Conservation (phyloP, 139 green algal genomes). For the Deuterostichococcus epilithicus region DNA sequence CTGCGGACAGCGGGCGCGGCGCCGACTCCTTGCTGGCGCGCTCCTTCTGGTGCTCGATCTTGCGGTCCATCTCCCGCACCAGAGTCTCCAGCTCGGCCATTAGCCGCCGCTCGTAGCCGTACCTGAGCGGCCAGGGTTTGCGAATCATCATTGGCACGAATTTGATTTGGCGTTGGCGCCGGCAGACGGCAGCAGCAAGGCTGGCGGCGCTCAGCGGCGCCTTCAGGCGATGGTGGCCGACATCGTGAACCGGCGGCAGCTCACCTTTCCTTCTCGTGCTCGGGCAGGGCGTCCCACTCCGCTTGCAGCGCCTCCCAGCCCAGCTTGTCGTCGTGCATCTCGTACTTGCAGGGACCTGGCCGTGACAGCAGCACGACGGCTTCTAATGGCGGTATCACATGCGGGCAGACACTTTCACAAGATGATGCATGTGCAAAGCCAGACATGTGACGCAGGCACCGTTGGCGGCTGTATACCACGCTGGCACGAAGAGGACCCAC, state of each 20-base stretch:
- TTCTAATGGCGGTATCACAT: not conserved
- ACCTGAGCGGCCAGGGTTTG: no score
- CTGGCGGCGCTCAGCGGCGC: no score
- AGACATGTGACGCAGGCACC: no score
- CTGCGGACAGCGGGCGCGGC: slow-evolving; percentile 38
- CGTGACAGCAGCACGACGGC: not conserved
- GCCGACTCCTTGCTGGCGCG: slow-evolving; percentile 64
- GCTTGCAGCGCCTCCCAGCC: slow-evolving; percentile 56
- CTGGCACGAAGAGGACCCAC: slow-evolving; percentile 35
- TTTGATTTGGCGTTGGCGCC: no score
- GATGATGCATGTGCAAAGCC: no score
- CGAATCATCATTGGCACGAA: no score
- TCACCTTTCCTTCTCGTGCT: slow-evolving; percentile 60
- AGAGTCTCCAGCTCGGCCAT: slow-evolving; percentile 63
- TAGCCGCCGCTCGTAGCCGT: slow-evolving; percentile 67
- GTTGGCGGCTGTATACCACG: not conserved
- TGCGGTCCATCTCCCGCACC: slow-evolving; percentile 79
- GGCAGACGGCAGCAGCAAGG: no score
- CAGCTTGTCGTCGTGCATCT: slow-evolving; percentile 73
- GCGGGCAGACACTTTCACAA: not conserved
- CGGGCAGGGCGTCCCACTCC: slow-evolving; percentile 57
- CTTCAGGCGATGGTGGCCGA: no score
- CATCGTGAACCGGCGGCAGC: no score
- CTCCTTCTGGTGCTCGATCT: slow-evolving; percentile 75
- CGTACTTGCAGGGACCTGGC: slow-evolving; percentile 66